Evolutionary conservation across 768 basidiomycete genomes (phyloP), one percentile per base, ranked within the genome.

Genomic region (Porpolomopsis calyptriformis): DNA sequence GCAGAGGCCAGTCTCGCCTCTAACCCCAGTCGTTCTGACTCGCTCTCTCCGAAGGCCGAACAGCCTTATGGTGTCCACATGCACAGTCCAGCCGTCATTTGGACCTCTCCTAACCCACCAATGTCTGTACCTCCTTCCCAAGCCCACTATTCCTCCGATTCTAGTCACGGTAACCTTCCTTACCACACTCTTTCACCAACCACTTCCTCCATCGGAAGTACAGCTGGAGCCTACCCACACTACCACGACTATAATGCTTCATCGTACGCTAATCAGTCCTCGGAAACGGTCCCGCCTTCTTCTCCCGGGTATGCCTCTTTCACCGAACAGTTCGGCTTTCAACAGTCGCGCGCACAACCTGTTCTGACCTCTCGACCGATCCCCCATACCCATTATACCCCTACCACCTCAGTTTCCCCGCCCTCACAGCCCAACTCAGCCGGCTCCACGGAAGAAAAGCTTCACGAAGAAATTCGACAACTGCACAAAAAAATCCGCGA

Each of bases 401-500:
- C 33, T 3, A 16, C 44, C 44, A 23, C 45, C 4, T 39, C 38
- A 16, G 18, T 23, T 7, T 38, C 45, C n/a, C 45, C 45, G 9
- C 34, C 45, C 10, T 7, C 34, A 20, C 37, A 47, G 36, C 50
- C 52, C 20, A 54, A 57, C 24, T 51, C 57, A 45, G 53, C 44
- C 41, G 59, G 47, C 58, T 63, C 44, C 49, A 55, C 57, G 19
- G 53, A 60, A 55, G 46, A 53, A 19, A 48, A 59, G 3, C 58
- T 62, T 2, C 72, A 77, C 23, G 71, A 71, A 4, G 81, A 85
- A 54, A 59, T 82, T 37, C 67, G 62, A 18, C 65, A 61, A 23
- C 73, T 87, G 22, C 75, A 74, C 33, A 74, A 70, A 51, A 71
- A 67, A 49, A 65, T 86, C 40, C 72, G 66, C 16, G 79, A 85